Percentiles rank a stretch among this genome's conserved stretches.
Conservation (phyloP, 805 yeast species). For the Naumovozyma baii region DNA sequence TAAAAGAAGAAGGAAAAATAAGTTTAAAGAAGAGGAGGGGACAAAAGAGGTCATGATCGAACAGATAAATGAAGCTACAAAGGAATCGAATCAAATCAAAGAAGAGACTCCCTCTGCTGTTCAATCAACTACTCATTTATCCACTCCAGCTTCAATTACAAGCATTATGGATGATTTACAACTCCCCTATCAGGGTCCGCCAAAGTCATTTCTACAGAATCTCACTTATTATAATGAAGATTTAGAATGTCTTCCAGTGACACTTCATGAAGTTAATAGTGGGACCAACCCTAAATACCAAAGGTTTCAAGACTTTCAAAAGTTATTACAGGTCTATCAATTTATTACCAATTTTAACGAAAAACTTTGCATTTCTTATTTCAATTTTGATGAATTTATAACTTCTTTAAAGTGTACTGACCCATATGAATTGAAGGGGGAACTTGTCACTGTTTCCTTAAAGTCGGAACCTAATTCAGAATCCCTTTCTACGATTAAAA, state of each 20-base stretch:
- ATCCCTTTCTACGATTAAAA: background rate
- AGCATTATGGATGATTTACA: constrained; percentile 22
- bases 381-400: constrained; percentile 25
- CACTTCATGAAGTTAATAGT: background rate
- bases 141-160: constrained; percentile 9
- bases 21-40: constrained; percentile 9
- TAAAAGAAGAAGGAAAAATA: constrained; percentile 9
- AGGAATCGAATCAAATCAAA: background rate
- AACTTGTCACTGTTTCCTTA: constrained; percentile 15
- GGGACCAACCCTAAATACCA: background rate
- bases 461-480: background rate
- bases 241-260: constrained; percentile 15
- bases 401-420: constrained; percentile 24
- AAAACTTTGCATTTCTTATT: constrained; percentile 17
- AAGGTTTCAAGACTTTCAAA: constrained; percentile 14
- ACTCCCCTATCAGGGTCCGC: constrained; percentile 20
- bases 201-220: constrained; percentile 10
- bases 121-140: background rate
- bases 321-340: constrained; percentile 23
- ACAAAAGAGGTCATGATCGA: constrained; percentile 4
- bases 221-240: constrained; percentile 15
- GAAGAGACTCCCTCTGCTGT: background rate
- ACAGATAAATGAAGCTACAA: constrained; percentile 7
- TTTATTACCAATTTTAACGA: constrained; percentile 25
- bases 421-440: constrained; percentile 22